These are phyloP conservation scores for Rhodotorula sp. DNA, from an alignment of 1,284 basidiomycete genomes.

Conservation along the genomic window DNA sequence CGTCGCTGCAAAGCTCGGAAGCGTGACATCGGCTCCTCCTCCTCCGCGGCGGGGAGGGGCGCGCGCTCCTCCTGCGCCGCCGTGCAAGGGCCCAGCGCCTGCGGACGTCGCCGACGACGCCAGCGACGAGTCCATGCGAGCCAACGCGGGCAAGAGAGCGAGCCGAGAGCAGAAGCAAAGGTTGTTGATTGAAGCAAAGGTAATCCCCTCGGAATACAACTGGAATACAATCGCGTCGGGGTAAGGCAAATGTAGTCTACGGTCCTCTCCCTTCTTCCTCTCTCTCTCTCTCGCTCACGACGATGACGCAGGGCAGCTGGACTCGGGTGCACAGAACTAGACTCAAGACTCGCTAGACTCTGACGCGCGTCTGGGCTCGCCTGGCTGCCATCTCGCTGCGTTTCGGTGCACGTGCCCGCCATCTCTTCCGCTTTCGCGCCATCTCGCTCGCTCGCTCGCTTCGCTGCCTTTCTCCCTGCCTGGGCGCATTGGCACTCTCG, in stretches of 20 bases:
- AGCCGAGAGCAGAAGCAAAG: too few species aligned
- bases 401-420: background rate
- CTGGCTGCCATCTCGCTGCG: too few species aligned
- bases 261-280: too few species aligned
- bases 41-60: background rate
- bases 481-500: background rate
- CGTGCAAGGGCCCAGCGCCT: background rate
- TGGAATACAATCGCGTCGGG: too few species aligned
- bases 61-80: background rate
- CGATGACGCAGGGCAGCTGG: too few species aligned
- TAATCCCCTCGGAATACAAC: too few species aligned
- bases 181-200: background rate
- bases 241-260: too few species aligned
- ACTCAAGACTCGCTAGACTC: too few species aligned
- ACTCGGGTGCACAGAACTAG: too few species aligned
- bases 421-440: background rate
- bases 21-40: background rate
- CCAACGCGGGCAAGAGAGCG: too few species aligned
- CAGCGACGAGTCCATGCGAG: slow-evolving; percentile 10
- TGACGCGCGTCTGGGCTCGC: too few species aligned
- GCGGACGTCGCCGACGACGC: slow-evolving; percentile 12
- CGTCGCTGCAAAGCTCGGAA: slow-evolving; percentile 21
- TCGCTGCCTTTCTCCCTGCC: background rate
- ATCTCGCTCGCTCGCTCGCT: background rate
- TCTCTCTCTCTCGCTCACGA: too few species aligned